Evolutionary conservation across 805 yeast genomes (phyloP), one percentile per base, ranked within the genome.

Genomic region (Candida gorgasii): DNA sequence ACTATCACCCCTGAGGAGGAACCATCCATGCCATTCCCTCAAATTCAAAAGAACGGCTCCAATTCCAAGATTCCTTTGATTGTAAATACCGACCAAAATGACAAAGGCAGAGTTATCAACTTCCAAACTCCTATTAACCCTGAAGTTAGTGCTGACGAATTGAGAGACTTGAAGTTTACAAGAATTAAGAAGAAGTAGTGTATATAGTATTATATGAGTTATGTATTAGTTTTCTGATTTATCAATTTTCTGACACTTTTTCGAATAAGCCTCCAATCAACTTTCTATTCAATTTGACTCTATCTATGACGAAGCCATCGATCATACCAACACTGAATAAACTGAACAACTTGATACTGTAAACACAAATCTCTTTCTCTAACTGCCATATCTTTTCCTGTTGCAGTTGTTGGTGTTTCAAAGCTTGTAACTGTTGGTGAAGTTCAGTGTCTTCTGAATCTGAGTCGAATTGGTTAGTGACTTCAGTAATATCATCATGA

Each of bases 311-410:
- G 3, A 36, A 50, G 0, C 48, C 50, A 16, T 58, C 55, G 3
- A 71, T 52, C 43, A 73, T 55, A 0, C 63, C 66, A 7, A 65
- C 44, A 14, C 64, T 61, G 11, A 57, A 42, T 29, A 78, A 57
- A 5, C 62, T 55, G 13, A 64, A 50, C 30, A 77, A 41, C 46
- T 75, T 75, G 19, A 71, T 57, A 0, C 72, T 57, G 40, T 53
- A 69, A 13, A 72, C 66, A 46, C 76, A 69, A 14, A 77, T 52
- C 8, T 60, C 67, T 40, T 62, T 64, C 44, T 75, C 79, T 7
- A 58, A 52, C 8, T 45, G 52, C 79, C 74, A 73, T 13, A 43
- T 46, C 29, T 45, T 48, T 16, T 41, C 30, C 15, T 28, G 23
- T 29, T 33, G 32, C 19, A 14, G 29, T 13, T 15, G 12, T 27